Evolutionary conservation across 1,284 basidiomycete genomes (phyloP).

Genomic region (Leccinum laetum): DNA sequence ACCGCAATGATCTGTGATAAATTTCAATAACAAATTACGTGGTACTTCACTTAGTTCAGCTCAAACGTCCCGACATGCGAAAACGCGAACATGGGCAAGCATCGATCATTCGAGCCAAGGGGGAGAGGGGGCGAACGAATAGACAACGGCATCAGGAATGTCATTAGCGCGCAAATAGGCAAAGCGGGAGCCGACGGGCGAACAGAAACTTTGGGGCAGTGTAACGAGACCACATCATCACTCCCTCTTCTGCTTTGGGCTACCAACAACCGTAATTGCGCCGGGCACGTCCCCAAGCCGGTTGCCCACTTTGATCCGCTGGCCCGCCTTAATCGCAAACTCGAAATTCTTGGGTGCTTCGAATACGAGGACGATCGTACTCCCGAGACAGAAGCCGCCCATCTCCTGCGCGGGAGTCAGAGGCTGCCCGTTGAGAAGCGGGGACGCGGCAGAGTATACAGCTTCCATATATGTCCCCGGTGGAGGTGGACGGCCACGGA

Average conservation of each 20-base stretch:
- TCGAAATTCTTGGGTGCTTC: conserved; percentile 89
- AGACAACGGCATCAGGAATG: not conserved
- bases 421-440: conserved; percentile 88
- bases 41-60: not conserved
- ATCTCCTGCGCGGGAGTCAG: conserved; percentile 90
- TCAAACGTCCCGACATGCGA: not conserved
- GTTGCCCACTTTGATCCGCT: conserved; percentile 91
- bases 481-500: conserved; percentile 69
- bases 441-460: conserved; percentile 80
- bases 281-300: conserved; percentile 56
- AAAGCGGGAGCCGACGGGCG: not conserved
- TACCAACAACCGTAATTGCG: conserved; percentile 13
- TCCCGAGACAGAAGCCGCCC: conserved; percentile 96
- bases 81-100: not conserved
- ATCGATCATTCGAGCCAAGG: not conserved
- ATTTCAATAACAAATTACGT: not conserved
- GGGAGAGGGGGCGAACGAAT: not conserved
- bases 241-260: conserved; percentile 25
- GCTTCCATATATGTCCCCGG: conserved; percentile 94
- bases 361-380: conserved; percentile 96
- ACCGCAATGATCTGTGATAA: conserved; percentile 9
- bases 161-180: not conserved
- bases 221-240: conserved; percentile 6
- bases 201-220: not conserved
- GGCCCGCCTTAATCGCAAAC: conserved; percentile 79